Base-by-base conservation (phyloP, 129 eudicot species). In the Tagetes patula region DNA sequence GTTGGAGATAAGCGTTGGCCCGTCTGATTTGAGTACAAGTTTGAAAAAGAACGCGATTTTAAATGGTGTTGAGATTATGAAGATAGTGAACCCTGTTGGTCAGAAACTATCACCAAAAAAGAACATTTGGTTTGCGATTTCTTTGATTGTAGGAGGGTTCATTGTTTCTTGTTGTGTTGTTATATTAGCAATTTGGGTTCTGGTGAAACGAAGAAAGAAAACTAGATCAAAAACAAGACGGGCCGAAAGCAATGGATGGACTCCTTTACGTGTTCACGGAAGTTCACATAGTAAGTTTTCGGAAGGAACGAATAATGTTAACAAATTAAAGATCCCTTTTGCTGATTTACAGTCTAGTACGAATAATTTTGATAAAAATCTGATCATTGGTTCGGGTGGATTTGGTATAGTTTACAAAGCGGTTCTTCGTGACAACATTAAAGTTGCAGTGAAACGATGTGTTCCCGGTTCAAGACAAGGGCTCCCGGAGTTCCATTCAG, bases 31-130 rank as follows among this genome's bases (percentile, higher is more conserved):
- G 68, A 87, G 94, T 74, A 89, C 48, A 61, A 69, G 87, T 58
- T 71, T 81, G 76, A 80, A 74, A 80, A 84, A 84, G 73, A 87
- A 89, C 14, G 98, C 98, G n/a, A 87, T 92, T 34, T 64, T 92
- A 37, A 92, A 92, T 50, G 98, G 98, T 32, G 96, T 92, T 4
- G 98, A 92, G 73, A 81, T 92, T 50, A 83, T 92, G 96, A 89
- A 82, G 79, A 84, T 92, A 20, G 86, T 80, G 67, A 70, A 63
- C 67, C 78, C 77, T 38, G 84, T 66, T 38, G 70, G 63, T 37
- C 39, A 50, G 9, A 47, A 38, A 37, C 0, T 33, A 2, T 53
- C 62, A 38, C 13, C 84, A 0, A 71, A 84, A 67, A 89, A 46
- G 42, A 72, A 58, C 49, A 48, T 75, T 77, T 82, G 86, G 94